Evolutionary conservation across 768 basidiomycete genomes (phyloP), one percentile per base, ranked within the genome.

Genomic region (Mycena chlorophos): DNA sequence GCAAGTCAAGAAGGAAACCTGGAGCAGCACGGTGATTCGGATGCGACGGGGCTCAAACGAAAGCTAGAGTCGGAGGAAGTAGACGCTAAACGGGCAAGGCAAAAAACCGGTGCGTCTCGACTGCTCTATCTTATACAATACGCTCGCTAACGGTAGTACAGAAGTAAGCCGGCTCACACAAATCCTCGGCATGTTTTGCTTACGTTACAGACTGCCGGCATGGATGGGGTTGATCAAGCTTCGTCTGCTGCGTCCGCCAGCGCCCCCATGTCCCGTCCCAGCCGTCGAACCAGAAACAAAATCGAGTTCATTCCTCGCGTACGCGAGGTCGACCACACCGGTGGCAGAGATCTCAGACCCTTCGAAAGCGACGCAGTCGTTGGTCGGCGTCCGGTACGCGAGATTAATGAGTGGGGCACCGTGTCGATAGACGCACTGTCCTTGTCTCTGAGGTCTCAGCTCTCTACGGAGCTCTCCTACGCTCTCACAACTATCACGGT

Each of bases 361-460:
- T 72, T 96, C 52, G 83, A 89, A 49, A 73, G 78, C 13, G 91
- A 92, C 62, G 77, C 82, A 52, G 63, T 70, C 27, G 78, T 74
- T 29, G 66, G 78, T 17, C 75, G 79, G 50, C 81, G 88, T 40
- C 78, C 82, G 5, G 69, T 88, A 64, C 80, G 89, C 54, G 83
- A 87, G 49, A 80, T 91, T 59, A 85, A 87, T 66, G 92, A 95
- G 51, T 92, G 94, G 85, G 94, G 92, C 20, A 79, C 78, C 6
- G 83, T 96, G 48, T 95, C 98, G 64, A 86, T 98, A 55, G 94
- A 97, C 66, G 86, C 86, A n/a, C 78, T 99, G 48, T 87, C 86
- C n/a, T 87, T 99, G 88, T 90, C 91, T 27, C 74, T 99, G 37
- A 88, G 94, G 28, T 96, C 91, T 30, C 80, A 95, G 30, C 73